Conservation (phyloP, 306 rosid genomes). For the Ziziphus jujuba region DNA sequence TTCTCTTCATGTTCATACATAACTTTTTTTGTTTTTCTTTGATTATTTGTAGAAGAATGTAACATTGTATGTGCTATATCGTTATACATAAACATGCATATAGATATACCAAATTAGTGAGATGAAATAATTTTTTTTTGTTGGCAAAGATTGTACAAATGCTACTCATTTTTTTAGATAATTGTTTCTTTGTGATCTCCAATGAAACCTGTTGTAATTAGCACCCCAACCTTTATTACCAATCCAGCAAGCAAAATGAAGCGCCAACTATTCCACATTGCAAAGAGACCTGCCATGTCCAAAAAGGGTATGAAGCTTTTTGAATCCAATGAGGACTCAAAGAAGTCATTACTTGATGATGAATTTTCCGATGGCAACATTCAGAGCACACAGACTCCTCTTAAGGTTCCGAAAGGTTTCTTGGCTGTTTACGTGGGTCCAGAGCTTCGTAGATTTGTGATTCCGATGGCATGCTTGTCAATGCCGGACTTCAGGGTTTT, state of each 20-base stretch:
- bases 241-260: constrained; percentile 18
- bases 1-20: not conserved
- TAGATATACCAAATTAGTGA: too few species aligned
- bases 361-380: too few species aligned
- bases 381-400: not conserved
- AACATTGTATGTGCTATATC: too few species aligned
- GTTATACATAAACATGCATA: too few species aligned
- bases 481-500: constrained; percentile 43
- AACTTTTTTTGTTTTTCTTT: not conserved
- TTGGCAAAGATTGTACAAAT: too few species aligned
- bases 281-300: not conserved
- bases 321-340: not conserved
- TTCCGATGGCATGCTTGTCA: constrained; percentile 48
- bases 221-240: not conserved
- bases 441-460: constrained; percentile 40
- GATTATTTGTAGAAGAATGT: not conserved
- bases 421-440: constrained; percentile 58
- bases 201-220: constrained; percentile 7
- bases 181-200: too few species aligned
- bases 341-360: constrained; percentile 18
- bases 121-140: too few species aligned
- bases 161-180: too few species aligned
- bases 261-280: constrained; percentile 10
- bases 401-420: constrained; percentile 46
- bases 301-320: not conserved